These are phyloP conservation scores for Xylaria sp. DNA, from an alignment of 2,329 filamentous ascomycete genomes.

Conservation along the genomic window DNA sequence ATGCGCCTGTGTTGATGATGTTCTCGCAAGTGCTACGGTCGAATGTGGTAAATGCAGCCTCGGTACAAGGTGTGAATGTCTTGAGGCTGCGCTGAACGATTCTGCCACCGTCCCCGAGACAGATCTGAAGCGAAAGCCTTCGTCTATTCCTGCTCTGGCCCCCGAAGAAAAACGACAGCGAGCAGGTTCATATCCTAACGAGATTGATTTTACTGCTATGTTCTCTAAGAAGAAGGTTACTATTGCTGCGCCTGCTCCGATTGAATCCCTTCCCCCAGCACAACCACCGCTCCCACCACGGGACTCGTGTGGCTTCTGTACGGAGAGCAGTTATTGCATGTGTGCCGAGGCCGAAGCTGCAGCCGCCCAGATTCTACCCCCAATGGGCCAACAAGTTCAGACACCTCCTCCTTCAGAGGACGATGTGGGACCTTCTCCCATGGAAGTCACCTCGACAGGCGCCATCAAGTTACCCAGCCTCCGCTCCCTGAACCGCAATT, in stretches of 20 bases:
- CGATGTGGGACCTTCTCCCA: conserved; percentile 60
- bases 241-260: conserved; percentile 37
- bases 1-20: conserved; percentile 66
- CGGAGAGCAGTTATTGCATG: conserved; percentile 80
- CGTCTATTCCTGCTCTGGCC: conserved; percentile 49
- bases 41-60: conserved; percentile 71
- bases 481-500: conserved; percentile 41
- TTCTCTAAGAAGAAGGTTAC: conserved; percentile 56
- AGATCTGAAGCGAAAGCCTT: conserved; percentile 56
- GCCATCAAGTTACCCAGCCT: conserved; percentile 64
- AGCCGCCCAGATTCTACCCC: conserved; percentile 47
- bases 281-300: conserved; percentile 50
- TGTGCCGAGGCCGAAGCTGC: conserved; percentile 75
- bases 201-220: conserved; percentile 75
- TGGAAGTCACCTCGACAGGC: conserved; percentile 65
- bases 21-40: conserved; percentile 56
- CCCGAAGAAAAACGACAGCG: conserved; percentile 63
- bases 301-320: conserved; percentile 82
- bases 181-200: conserved; percentile 57
- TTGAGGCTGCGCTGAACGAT: conserved; percentile 52
- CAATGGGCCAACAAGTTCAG: conserved; percentile 55
- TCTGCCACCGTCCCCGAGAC: conserved; percentile 40
- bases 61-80: conserved; percentile 66
- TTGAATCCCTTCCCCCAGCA: conserved; percentile 40
- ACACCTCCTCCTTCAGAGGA: conserved; percentile 67